Conservation (phyloP, 2,329 filamentous ascomycete species). For the Hypoxylon sp. region DNA sequence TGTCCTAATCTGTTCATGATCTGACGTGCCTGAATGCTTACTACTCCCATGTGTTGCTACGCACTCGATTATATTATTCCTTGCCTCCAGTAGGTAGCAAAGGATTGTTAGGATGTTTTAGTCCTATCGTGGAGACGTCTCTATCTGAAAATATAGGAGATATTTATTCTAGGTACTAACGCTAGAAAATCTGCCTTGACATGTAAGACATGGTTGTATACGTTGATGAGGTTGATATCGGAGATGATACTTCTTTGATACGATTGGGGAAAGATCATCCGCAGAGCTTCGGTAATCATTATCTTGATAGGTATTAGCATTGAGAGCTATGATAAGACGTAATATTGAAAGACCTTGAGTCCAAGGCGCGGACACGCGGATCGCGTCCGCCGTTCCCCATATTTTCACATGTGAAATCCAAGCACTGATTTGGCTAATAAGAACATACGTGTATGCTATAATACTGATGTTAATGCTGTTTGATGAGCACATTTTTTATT, state of each 20-base stretch:
- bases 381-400: constrained; percentile 39
- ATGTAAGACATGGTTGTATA: not conserved
- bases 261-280: constrained; percentile 17
- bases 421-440: constrained; percentile 31
- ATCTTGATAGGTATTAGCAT: constrained; percentile 31
- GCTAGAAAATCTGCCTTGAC: constrained; percentile 33
- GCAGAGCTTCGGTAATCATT: constrained; percentile 20
- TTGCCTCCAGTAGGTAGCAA: constrained; percentile 1
- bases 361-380: constrained; percentile 37
- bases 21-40: constrained; percentile 34
- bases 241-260: constrained; percentile 22
- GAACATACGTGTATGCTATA: constrained; percentile 19
- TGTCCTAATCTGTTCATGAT: constrained; percentile 32
- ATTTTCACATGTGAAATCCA: constrained; percentile 41
- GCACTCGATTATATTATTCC: constrained; percentile 32
- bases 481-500: constrained; percentile 11
- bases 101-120: constrained; percentile 29
- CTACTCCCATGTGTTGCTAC: constrained; percentile 25
- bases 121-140: constrained; percentile 16
- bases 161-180: not conserved
- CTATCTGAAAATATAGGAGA: constrained; percentile 7
- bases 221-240: constrained; percentile 28
- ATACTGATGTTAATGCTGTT: constrained; percentile 22
- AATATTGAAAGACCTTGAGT: constrained; percentile 24
- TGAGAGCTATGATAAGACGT: constrained; percentile 33